Conservation (phyloP, 805 yeast genomes). For the Suhomyces tanzawaensis region DNA sequence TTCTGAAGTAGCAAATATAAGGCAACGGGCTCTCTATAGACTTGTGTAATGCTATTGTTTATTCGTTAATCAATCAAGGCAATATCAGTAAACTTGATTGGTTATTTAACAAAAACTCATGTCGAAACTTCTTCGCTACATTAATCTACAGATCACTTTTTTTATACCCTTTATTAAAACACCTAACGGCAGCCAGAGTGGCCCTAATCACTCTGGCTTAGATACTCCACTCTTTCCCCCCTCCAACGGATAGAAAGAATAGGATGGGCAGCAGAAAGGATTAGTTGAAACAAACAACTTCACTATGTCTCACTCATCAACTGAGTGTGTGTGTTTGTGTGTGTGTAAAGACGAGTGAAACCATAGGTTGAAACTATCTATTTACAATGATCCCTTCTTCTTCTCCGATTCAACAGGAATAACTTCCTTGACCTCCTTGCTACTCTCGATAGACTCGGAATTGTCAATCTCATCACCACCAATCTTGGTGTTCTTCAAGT, state of each 20-base stretch:
- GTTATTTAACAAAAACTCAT: too few species aligned
- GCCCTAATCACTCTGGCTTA: constrained; percentile 3
- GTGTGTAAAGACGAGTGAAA: constrained; percentile 3
- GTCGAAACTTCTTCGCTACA: too few species aligned
- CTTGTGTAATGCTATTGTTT: too few species aligned
- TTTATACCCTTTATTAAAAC: not conserved
- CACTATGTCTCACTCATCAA: not conserved
- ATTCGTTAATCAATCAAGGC: too few species aligned
- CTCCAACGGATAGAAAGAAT: constrained; percentile 3
- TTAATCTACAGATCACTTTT: not conserved
- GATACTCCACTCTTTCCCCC: constrained; percentile 8
- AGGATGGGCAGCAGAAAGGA: not conserved
- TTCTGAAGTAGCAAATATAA: too few species aligned
- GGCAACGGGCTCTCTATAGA: too few species aligned
- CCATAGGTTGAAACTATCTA: too few species aligned
- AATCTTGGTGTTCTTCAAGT: constrained; percentile 21
- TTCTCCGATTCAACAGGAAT: constrained; percentile 2
- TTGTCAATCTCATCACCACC: constrained; percentile 14
- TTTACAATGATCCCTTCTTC: not conserved
- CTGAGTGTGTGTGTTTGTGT: constrained; percentile 6
- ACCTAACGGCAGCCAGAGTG: not conserved
- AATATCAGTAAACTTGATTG: too few species aligned
- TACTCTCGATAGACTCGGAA: constrained; percentile 1
- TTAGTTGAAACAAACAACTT: too few species aligned
- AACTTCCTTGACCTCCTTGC: constrained; percentile 5